Evolutionary conservation across 2,329 filamentous ascomycete genomes (phyloP), one percentile per base, ranked within the genome.

Genomic region (Kalaharituber pfeilii): DNA sequence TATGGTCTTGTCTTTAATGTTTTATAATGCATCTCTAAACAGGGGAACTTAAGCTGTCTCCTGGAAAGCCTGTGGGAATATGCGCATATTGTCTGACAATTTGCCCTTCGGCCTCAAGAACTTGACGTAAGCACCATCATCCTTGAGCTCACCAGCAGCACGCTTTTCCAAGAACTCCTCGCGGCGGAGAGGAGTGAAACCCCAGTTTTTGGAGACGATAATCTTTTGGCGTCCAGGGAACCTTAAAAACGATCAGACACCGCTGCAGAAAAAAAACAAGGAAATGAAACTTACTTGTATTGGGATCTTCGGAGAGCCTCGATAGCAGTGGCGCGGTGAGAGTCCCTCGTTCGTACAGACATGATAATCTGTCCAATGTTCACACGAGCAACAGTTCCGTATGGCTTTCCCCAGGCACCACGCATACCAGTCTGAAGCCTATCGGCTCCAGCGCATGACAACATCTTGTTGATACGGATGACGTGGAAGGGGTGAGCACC

Each of bases 401-500:
- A 94, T 73, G 91, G 91, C 84, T 98, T 98, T 71, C 91, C 91
- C 82, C 87, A 98, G 68, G 91, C 91, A 82, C 91, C 91, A 84
- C 91, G 89, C 91, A 98, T 98, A 80, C 91, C 91, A 67, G 91
- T 98, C 77, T 98, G 91, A 75, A 98, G 80, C 84, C 91, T 87
- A 96, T 98, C 91, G 82, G 91, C 91, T 81, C 91, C 91, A 70
- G 91, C 91, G 75, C 91, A 98, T 71, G 91, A 96, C 86, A 98
- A 89, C 91, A 98, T 98, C 85, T 98, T 98, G 87, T 98, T 98
- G 88, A 98, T 98, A 76, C 91, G 91, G 80, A 98, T 84, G 76
- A 98, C 91, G 80, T 98, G 91, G 86, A 86, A 98, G 65, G 91
- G 91, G 81, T 98, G 91, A 70, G 87, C 88, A 71, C 91, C 47